These are phyloP conservation scores for Septoria linicola DNA, from an alignment of 2,329 filamentous ascomycete genomes.

Conservation along the genomic window DNA sequence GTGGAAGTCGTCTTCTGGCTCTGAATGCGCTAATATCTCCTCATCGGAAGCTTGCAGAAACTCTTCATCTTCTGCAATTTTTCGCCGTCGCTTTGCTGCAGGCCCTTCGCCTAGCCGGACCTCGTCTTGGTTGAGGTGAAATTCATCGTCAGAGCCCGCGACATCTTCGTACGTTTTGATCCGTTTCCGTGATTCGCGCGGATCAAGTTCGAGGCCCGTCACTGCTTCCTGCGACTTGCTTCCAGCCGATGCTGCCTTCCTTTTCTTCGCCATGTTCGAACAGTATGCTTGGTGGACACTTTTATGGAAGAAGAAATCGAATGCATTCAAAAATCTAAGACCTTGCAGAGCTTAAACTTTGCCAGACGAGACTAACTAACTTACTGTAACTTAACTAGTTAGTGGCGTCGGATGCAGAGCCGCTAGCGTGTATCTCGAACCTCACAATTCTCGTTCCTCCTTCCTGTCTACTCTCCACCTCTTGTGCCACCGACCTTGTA, in stretches of 20 bases:
- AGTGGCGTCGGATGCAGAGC: no score
- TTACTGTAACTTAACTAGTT: no score
- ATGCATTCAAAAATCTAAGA: no score
- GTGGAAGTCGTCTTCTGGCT: slow-evolving; percentile 58
- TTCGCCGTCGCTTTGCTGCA: slow-evolving; percentile 72
- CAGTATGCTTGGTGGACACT: neutral
- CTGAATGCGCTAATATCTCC: slow-evolving; percentile 57
- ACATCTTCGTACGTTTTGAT: slow-evolving; percentile 73
- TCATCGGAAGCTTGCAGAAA: slow-evolving; percentile 61
- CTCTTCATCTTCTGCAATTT: slow-evolving; percentile 66
- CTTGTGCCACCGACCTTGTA: neutral
- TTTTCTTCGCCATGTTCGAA: slow-evolving; percentile 51
- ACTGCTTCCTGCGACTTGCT: slow-evolving; percentile 10
- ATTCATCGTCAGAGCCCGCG: slow-evolving; percentile 91
- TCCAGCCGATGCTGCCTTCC: slow-evolving; percentile 16
- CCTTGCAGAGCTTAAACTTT: no score
- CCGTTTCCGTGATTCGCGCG: slow-evolving; percentile 52
- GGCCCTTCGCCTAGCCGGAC: slow-evolving; percentile 81
- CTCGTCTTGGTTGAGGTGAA: slow-evolving; percentile 81
- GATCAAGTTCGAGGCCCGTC: slow-evolving; percentile 18
- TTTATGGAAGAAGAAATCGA: neutral
- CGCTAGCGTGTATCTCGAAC: no score
- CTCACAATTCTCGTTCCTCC: neutral
- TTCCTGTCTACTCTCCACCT: neutral
- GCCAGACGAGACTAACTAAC: no score